Base-by-base conservation (phyloP, 2,329 filamentous ascomycete genomes). In the Mycocentrospora acerina region DNA sequence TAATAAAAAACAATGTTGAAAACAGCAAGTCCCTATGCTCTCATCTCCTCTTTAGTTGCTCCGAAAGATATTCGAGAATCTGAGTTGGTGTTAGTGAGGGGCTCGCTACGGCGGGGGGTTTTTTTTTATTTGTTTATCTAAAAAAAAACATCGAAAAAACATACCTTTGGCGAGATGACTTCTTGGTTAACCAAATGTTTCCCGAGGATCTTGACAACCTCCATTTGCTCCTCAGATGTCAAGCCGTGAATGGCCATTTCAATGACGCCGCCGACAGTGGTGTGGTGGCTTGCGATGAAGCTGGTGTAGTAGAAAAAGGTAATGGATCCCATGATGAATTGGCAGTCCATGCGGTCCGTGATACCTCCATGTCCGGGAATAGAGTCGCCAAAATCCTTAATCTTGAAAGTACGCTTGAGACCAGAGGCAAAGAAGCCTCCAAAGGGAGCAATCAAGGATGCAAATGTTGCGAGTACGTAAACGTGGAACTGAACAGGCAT, bases 241-340 rank as follows among this genome's bases (percentile, higher is more conserved):
- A 98, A 72, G n/a, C 90, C 90, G 5, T 84, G 94, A 53, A 98
- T 95, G 34, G 88, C 91, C 10, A 83, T 81, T 73, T 98, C 91
- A 54, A 98, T 86, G 24, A 98, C 86, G 37, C 82, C 82, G 14
- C 91, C 93, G 14, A 95, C 84, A 40, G 78, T 89, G 26, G 86
- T 83, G 68, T 91, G 89, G 75, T 95, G 83, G 6, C 89, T 78
- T 4, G 90, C 90, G 60, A 98, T 91, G 68, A 98, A 98, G 61
- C 87, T 93, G 68, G 96, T 90, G 72, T 94, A 98, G 73, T 98
- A 98, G 80, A 98, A 90, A 74, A 90, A 97, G 12, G 91, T 82
- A 60, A 98, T 97, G 71, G 95, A 93, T 7, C 93, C 93, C 93
- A 98, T 98, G 74, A 97, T 97, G 73, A 98, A 98, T 66, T 98